A percentile compares a stretch with the other conserved stretches of the same genome.
phyloP scores from a whole-genome alignment of 2,329 filamentous ascomycete genomes.

The Cercospora nicotianae region DNA sequence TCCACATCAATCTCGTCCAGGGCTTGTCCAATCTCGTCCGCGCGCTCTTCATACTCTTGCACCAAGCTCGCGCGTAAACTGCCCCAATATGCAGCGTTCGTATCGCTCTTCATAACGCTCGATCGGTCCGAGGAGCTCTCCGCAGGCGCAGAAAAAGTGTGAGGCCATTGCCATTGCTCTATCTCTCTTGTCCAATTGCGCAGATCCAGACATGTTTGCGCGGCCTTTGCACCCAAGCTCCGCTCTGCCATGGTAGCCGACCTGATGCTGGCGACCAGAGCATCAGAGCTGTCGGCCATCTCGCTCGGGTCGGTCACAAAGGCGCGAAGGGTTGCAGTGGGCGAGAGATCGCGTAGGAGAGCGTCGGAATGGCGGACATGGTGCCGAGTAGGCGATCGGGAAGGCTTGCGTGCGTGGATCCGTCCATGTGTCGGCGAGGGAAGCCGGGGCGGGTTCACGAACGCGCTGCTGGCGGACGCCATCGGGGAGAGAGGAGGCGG shows the following conservation, averaged over 20 bases:
- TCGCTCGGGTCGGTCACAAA: constrained; percentile 50
- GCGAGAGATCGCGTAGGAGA: constrained; percentile 62
- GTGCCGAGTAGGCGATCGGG: constrained; percentile 35
- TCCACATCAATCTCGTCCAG: constrained; percentile 74
- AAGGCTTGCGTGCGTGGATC: constrained; percentile 32
- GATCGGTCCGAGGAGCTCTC: constrained; percentile 21
- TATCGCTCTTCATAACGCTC: not conserved
- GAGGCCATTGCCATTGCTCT: constrained; percentile 60
- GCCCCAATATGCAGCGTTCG: constrained; percentile 52
- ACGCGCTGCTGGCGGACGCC: not conserved
- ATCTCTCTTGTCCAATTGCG: constrained; percentile 76
- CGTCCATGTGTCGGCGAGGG: constrained; percentile 23
- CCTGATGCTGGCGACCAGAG: constrained; percentile 58
- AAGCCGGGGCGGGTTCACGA: constrained; percentile 34
- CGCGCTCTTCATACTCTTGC: constrained; percentile 66
- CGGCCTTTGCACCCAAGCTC: constrained; percentile 69
- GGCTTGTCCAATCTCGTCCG: constrained; percentile 70
- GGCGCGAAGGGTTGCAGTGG: constrained; percentile 60
- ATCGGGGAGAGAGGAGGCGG: not conserved
- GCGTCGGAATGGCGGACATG: constrained; percentile 35
- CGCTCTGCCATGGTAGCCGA: constrained; percentile 65
- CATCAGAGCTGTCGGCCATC: constrained; percentile 38
- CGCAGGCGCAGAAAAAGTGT: constrained; percentile 47
- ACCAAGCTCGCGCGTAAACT: constrained; percentile 67
- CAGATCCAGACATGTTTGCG: constrained; percentile 68